Percentiles rank a stretch among this genome's conserved stretches.
These are phyloP conservation scores for Calendula officinalis DNA, from an alignment of 129 eudicot genomes.

Conservation along the genomic window DNA sequence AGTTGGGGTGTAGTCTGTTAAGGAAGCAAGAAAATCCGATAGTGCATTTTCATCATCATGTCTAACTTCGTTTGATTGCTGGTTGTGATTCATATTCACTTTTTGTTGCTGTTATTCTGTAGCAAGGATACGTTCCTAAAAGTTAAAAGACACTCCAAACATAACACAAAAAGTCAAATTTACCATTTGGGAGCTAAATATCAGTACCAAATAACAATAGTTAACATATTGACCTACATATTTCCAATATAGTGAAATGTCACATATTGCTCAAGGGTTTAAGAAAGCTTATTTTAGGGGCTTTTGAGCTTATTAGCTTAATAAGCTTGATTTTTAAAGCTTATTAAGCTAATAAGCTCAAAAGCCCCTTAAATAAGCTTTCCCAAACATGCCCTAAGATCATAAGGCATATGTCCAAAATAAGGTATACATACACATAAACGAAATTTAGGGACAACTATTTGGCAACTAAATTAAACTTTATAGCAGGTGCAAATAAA, in stretches of 20 bases:
- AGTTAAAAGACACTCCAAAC: neutral
- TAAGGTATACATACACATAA: no score
- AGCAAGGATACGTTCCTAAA: neutral
- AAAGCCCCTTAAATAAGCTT: no score
- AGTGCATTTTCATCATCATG: conserved; percentile 79
- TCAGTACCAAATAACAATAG: neutral
- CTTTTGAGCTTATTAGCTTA: no score
- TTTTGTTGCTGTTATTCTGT: neutral
- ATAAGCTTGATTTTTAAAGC: no score
- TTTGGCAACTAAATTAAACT: no score
- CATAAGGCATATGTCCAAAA: no score
- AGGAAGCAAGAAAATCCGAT: conserved; percentile 81
- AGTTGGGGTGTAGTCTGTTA: conserved; percentile 88
- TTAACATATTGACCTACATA: neutral
- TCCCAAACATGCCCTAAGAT: no score
- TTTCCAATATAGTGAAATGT: neutral
- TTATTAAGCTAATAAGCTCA: no score
- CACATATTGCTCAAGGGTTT: no score
- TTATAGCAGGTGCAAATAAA: neutral
- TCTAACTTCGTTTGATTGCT: conserved; percentile 52
- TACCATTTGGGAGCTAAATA: neutral
- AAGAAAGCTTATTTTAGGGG: no score
- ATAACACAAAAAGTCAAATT: neutral
- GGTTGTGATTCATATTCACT: conserved; percentile 39
- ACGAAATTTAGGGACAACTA: no score